Evolutionary conservation across 2,329 filamentous ascomycete genomes (phyloP).

Genomic region (Alternaria angustiovoidea): DNA sequence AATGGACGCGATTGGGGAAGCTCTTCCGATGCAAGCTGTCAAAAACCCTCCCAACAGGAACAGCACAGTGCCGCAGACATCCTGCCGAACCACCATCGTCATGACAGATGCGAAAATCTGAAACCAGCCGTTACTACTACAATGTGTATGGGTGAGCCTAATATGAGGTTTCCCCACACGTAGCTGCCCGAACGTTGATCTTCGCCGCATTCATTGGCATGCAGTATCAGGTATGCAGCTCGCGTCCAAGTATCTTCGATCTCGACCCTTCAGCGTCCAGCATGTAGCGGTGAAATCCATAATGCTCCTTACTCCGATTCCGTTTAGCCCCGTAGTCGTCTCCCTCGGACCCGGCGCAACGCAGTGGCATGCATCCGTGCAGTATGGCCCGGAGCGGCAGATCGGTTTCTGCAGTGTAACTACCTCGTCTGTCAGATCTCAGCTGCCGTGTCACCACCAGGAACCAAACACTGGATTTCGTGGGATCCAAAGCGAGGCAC

Average conservation of each 20-base stretch:
- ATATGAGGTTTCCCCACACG: neutral
- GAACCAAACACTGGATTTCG: slow-evolving; percentile 10
- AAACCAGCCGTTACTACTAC: neutral
- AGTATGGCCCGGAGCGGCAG: slow-evolving; percentile 17
- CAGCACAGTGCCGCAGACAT: neutral
- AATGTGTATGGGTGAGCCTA: neutral
- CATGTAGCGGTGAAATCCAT: neutral
- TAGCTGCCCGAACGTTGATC: slow-evolving; percentile 13
- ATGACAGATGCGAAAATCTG: slow-evolving; percentile 6
- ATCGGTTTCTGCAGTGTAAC: slow-evolving; percentile 8
- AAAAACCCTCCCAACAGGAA: neutral
- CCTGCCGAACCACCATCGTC: neutral
- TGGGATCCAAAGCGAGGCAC: slow-evolving; percentile 10
- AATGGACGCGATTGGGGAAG: slow-evolving; percentile 2
- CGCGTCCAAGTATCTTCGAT: neutral
- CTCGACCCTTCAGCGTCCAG: neutral
- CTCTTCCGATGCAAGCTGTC: neutral
- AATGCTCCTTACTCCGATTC: neutral
- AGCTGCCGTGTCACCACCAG: slow-evolving; percentile 15
- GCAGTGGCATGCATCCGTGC: slow-evolving; percentile 3
- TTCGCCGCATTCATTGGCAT: neutral
- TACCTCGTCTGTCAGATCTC: slow-evolving; percentile 2
- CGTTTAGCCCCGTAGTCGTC: neutral
- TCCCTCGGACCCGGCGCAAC: neutral
- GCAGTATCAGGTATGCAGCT: slow-evolving; percentile 3